Evolutionary conservation across 345 rosid species (phyloP).

Genomic region (Stellera chamaejasme): DNA sequence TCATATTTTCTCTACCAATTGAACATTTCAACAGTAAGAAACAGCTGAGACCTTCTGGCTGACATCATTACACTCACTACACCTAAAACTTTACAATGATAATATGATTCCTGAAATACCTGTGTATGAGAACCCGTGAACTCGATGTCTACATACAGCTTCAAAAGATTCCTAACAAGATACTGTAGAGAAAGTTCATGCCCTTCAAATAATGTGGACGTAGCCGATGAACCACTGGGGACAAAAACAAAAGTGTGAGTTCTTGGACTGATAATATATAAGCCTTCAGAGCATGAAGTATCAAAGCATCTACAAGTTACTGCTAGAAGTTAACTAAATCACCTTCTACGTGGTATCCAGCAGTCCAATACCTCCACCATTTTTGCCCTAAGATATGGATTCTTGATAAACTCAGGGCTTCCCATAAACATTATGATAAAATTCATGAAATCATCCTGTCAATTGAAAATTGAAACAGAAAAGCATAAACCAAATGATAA

Average conservation of each 20-base stretch:
- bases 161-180: slow-evolving; percentile 96
- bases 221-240: slow-evolving; percentile 79
- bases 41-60: too few relatives aligned
- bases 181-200: slow-evolving; percentile 86
- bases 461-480: slow-evolving; percentile 6
- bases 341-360: slow-evolving; percentile 99
- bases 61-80: too few relatives aligned
- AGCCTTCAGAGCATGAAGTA: background rate
- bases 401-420: slow-evolving; percentile 76
- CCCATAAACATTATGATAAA: slow-evolving; percentile 98
- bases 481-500: background rate
- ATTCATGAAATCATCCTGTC: slow-evolving; percentile 97
- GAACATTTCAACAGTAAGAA: too few relatives aligned
- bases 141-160: slow-evolving; percentile 98
- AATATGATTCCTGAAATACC: slow-evolving; percentile 33
- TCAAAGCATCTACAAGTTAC: background rate
- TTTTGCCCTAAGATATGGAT: slow-evolving; percentile 96
- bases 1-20: too few relatives aligned
- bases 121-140: slow-evolving; percentile 98
- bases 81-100: too few relatives aligned
- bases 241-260: slow-evolving; percentile 8
- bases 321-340: slow-evolving; percentile 9
- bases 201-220: slow-evolving; percentile 82
- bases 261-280: background rate
- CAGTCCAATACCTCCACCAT: slow-evolving; percentile 99